These are phyloP conservation scores for Xerocomus amazonicus DNA, from an alignment of 1,284 basidiomycete genomes.

Conservation along the genomic window DNA sequence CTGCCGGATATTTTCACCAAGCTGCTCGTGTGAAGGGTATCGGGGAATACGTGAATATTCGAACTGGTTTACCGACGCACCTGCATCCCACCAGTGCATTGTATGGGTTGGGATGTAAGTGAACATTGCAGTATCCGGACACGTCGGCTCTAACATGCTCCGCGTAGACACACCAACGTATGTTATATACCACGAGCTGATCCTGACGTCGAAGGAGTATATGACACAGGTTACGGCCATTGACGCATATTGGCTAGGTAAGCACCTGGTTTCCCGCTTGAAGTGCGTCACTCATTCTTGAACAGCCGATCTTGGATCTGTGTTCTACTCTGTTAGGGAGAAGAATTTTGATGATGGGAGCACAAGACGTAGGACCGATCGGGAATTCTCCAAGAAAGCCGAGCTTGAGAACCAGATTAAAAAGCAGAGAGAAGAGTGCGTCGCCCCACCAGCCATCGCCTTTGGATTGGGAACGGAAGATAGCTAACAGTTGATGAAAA, in stretches of 20 bases:
- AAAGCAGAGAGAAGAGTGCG: slow-evolving; percentile 80
- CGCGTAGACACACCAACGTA: slow-evolving; percentile 87
- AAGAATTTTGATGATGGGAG: slow-evolving; percentile 90
- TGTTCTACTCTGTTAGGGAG: slow-evolving; percentile 94
- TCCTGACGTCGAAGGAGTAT: slow-evolving; percentile 92
- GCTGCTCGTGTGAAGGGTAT: slow-evolving; percentile 98
- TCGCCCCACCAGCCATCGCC: slow-evolving; percentile 20
- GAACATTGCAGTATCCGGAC: neutral
- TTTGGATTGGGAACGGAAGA: neutral
- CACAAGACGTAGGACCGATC: slow-evolving; percentile 68
- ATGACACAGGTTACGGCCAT: slow-evolving; percentile 97
- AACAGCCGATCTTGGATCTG: slow-evolving; percentile 84
- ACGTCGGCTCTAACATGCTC: slow-evolving; percentile 2
- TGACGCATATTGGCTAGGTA: slow-evolving; percentile 93
- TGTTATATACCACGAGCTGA: slow-evolving; percentile 95
- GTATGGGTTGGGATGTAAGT: slow-evolving; percentile 92
- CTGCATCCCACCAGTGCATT: slow-evolving; percentile 96
- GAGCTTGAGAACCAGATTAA: slow-evolving; percentile 91
- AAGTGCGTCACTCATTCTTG: slow-evolving; percentile 8
- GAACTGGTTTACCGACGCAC: slow-evolving; percentile 91
- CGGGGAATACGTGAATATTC: slow-evolving; percentile 96
- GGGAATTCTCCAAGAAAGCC: slow-evolving; percentile 85
- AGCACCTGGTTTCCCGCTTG: slow-evolving; percentile 5
- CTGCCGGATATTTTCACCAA: slow-evolving; percentile 99
- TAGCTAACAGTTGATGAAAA: slow-evolving; percentile 5